Conservation (phyloP, 345 rosid genomes). For the Gossypioides kirkii region DNA sequence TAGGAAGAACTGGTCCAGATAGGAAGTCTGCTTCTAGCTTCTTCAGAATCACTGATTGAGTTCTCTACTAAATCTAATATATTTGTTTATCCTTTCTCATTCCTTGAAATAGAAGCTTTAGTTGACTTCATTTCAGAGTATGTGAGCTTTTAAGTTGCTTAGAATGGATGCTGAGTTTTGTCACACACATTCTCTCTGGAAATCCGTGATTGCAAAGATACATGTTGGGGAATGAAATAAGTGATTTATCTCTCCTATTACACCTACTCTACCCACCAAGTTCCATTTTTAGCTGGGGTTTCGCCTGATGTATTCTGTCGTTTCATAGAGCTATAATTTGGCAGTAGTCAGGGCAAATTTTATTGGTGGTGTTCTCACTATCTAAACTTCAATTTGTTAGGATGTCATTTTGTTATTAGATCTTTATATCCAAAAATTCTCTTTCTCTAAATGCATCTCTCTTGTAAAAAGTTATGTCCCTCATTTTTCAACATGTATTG, state of each 20-base stretch:
- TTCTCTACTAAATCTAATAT: background rate
- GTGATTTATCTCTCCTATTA: background rate
- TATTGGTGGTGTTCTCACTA: background rate
- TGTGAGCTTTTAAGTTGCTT: background rate
- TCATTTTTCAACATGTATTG: background rate
- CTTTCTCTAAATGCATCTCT: background rate
- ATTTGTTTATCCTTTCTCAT: background rate
- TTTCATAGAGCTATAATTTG: background rate
- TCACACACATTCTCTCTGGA: background rate
- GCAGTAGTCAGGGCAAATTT: background rate
- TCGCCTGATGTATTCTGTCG: background rate
- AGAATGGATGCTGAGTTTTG: background rate
- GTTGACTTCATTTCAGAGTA: background rate
- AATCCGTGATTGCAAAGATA: background rate
- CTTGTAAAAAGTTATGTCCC: background rate
- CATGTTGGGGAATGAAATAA: background rate
- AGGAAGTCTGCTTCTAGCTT: background rate
- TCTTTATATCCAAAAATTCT: background rate
- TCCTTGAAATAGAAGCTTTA: background rate
- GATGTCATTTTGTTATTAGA: background rate
- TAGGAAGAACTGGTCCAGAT: background rate
- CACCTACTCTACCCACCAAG: background rate
- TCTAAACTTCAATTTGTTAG: background rate
- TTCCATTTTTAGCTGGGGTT: background rate
- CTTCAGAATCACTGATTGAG: background rate